Base-by-base conservation (phyloP, 331 rosid genomes). In the Cydonia oblonga region DNA sequence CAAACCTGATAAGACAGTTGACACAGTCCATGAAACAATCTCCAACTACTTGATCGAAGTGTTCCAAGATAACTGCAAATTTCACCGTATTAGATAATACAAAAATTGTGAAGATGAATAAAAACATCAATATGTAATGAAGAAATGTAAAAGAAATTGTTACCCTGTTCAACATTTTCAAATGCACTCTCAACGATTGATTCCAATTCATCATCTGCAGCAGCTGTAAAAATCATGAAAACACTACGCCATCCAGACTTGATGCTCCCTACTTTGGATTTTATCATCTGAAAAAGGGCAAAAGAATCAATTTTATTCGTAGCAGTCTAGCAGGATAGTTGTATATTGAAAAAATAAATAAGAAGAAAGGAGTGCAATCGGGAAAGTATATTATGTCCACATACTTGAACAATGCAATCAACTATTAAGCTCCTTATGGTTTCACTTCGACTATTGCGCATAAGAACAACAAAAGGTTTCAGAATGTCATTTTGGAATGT, bases 11-110 rank as follows among this genome's bases (percentile, higher is more conserved):
- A 73, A 95, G 96, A 82, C 99, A 95, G 90, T 95, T 95, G 85
- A 95, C 99, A 65, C 99, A 95, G 81, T 95, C 97, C 97, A 95
- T 86, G 80, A 95, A 95, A 86, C 97, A 91, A 84, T 95, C 99
- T 62, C 99, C 99, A 79, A 86, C 96, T 42, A 95, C 96, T 92
- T 92, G 97, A 90, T 96, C 97, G 72, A 91, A 96, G 90, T 96
- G 99, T 79, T 96, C 99, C 96, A 96, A 88, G 86, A 96, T 83
- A 82, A 96, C 99, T 96, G 99, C 85, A 85, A 84, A 82, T 66
- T 32, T 77, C 64, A 73, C 20, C n/a, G 69, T 33, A 82, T 88
- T 69, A 93, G 89, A 82, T 67, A 78, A 51, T 16, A 49, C 22
- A 3, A 18, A 7, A 51, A 51, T 7, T 51, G 22, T 51, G 56